Conservation (phyloP, 1,284 basidiomycete species). For the Rhodotorula glutinis region DNA sequence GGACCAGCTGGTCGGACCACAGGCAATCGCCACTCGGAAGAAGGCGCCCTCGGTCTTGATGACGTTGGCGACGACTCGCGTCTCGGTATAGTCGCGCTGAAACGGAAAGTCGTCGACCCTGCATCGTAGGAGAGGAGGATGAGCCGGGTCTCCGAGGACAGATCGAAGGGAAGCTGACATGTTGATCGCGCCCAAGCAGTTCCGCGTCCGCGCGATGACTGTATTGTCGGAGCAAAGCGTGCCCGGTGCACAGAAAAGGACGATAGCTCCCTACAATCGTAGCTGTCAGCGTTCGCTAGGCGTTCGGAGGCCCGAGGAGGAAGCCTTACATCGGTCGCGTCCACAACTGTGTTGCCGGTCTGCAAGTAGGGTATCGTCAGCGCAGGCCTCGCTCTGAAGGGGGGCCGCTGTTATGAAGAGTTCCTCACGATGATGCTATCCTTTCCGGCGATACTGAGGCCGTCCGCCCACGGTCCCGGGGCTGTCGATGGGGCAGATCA, state of each 20-base stretch:
- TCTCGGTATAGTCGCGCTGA: conserved; percentile 39
- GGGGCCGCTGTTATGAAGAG: too few relatives aligned
- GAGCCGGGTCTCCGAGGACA: not conserved
- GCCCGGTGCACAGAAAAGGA: conserved; percentile 43
- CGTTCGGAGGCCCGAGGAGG: not conserved
- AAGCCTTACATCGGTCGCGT: conserved; percentile 41
- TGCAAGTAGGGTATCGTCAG: conserved; percentile 6
- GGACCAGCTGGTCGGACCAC: conserved; percentile 38
- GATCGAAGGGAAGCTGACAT: conserved; percentile 20
- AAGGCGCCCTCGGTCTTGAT: conserved; percentile 43
- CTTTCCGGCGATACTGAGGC: conserved; percentile 42
- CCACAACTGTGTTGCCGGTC: conserved; percentile 42
- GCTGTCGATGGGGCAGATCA: not conserved
- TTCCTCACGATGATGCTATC: conserved; percentile 35
- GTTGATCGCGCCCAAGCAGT: conserved; percentile 44
- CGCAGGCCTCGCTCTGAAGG: too few relatives aligned
- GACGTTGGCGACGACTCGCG: conserved; percentile 41
- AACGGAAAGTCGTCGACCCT: conserved; percentile 44
- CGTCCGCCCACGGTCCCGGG: conserved; percentile 45
- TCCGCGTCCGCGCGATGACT: conserved; percentile 40
- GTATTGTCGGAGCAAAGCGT: conserved; percentile 40
- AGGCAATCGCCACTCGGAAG: conserved; percentile 43
- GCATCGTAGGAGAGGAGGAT: not conserved
- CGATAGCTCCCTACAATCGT: conserved; percentile 39
- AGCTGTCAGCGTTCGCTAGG: not conserved